Percentiles rank a stretch among this genome's conserved stretches.
Conservation (phyloP, 306 rosid genomes). For the Pyrus betulifolia region DNA sequence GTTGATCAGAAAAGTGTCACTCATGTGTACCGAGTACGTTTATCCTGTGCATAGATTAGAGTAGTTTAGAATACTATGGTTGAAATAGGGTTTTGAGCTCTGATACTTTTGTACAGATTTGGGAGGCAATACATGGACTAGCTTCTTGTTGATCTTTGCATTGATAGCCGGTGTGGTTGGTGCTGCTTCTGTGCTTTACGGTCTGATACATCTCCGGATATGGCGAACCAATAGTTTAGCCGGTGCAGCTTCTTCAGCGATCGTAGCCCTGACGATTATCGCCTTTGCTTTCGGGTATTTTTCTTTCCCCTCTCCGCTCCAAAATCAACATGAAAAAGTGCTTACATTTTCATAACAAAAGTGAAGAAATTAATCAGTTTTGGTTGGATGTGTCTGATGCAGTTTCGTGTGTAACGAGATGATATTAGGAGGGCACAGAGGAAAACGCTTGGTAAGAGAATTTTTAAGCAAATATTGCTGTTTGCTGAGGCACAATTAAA, state of each 20-base stretch:
- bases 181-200: slow-evolving; percentile 22
- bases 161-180: slow-evolving; percentile 26
- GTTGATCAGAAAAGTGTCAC: too few species aligned
- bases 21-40: too few species aligned
- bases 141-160: slow-evolving; percentile 31
- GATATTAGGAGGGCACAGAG: slow-evolving; percentile 24
- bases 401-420: slow-evolving; percentile 32
- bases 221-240: slow-evolving; percentile 31
- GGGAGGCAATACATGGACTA: slow-evolving; percentile 39
- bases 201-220: slow-evolving; percentile 24
- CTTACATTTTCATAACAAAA: not conserved
- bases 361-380: not conserved
- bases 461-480: not conserved
- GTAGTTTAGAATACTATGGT: not conserved
- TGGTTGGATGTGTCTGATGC: not conserved
- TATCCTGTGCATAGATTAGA: too few species aligned
- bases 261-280: slow-evolving; percentile 21
- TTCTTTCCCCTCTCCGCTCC: not conserved
- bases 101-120: slow-evolving; percentile 20
- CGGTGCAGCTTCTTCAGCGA: slow-evolving; percentile 18
- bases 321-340: not conserved
- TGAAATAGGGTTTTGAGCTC: not conserved
- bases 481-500: not conserved
- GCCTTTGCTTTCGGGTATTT: slow-evolving; percentile 33
- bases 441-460: slow-evolving; percentile 32